Evolutionary conservation across 768 basidiomycete species (phyloP), one percentile per base, ranked within the genome.

Genomic region (Lentinula aciculospora): DNA sequence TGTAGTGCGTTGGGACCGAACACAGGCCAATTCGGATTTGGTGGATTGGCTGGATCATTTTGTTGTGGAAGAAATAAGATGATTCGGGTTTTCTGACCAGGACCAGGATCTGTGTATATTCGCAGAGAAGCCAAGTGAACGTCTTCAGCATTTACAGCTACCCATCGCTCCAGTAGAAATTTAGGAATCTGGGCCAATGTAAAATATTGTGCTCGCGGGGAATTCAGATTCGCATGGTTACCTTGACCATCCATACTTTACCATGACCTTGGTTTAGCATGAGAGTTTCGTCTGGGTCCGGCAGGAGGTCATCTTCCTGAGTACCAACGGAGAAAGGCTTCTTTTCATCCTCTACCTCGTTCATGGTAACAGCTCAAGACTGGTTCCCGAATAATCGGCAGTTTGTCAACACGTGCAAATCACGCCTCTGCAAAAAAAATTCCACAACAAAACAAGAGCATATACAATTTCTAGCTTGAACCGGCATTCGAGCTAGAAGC

Each of bases 191-290:
- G 72, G 37, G 58, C 40, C 49, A 27, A 49, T 31, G 51, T 46
- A 42, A 36, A 44, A 44, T 51, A 9, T 46, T 31, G n/a, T 17
- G 27, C 37, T 34, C 25, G 49, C n/a, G 28, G 44, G 36, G 1
- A 19, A 4, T 50, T 10, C 31, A 17, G 50, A 23, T 5, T 48
- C 10, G 25, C 53, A n/a, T 34, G 69, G 77, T 63, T 63, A 90
- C 91, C 82, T 92, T 92, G 66, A 92, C 89, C 42, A 92, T 76
- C 92, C 91, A 94, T 17, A 92, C 86, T 61, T 83, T 74, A 46
- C 90, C 87, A 48, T 83, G 82, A 19, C 85, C 86, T 60, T 84
- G 80, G 68, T 88, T 83, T 34, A 91, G 73, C 80, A 90, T 86
- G n/a, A 94, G 76, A 46, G 84, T 79, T 68, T 92, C 90, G 60